Base-by-base conservation (phyloP, 139 green algal species). In the Nannochloris sp. region DNA sequence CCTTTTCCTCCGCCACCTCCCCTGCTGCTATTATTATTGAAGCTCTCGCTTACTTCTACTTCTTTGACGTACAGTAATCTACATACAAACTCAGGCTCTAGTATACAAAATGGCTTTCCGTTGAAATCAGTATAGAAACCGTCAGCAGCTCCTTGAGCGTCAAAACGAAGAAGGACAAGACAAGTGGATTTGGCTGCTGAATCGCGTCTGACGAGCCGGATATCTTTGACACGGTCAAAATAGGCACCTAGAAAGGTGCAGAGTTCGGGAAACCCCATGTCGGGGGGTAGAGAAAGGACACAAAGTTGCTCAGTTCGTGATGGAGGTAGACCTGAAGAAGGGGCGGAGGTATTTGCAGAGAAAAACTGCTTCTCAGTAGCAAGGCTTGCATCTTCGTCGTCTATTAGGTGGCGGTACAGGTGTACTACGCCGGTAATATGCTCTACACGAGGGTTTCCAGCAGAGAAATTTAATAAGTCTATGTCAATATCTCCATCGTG, bases 211-310 rank as follows among this genome's bases (percentile, higher is more conserved):
- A 99, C 78, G 32, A 97, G 78, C 2, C 89, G 78, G 74, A 96
- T 84, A 33, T 83, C 64, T 47, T 35, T 46, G 13, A 89, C 64
- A 7, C 78, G 48, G 14, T 65, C 53, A 34, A 96, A 77, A 76
- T 92, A 88, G 2, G 72, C 81, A 0, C 87, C 89, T 12, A 89
- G 76, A 65, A 97, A 97, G 25, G 80, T 78, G 63, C 88, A 96
- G 58, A 97, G 93, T 36, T 97, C 87, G 3, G 87, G 75, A 19
- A 96, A 82, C 2, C 84, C 81, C 78, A 98, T 89, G 74, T 95
- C 84, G 1, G 75, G 58, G 0, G 93, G 92, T 9, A 97, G 76
- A 1, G 88, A 85, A 55, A 97, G 73, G 53, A 91, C 86, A 54
- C 87, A 94, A 27, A 95, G 61, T 33, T 72, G 74, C 19, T 68